Percentiles rank a stretch among this genome's conserved stretches.
These are phyloP conservation scores for Peltaster fructicola DNA, from an alignment of 2,329 filamentous ascomycete genomes.

Conservation along the genomic window DNA sequence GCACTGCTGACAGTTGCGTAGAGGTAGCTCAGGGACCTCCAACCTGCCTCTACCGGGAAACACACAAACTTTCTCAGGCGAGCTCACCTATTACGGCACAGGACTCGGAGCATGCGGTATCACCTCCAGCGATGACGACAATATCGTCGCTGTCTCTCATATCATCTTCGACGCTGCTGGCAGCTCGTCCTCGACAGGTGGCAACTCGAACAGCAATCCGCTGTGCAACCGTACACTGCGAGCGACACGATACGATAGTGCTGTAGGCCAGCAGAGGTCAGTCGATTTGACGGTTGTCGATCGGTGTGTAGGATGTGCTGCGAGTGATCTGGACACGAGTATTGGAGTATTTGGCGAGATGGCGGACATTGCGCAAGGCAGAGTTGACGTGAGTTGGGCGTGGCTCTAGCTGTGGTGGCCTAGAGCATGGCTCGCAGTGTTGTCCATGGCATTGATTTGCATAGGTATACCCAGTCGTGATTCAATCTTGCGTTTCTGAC, in stretches of 20 bases:
- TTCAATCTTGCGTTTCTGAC: too few species aligned
- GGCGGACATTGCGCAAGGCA: conserved; percentile 18
- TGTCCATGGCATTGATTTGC: too few species aligned
- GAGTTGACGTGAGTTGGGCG: conserved; percentile 17
- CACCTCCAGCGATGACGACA: conserved; percentile 34
- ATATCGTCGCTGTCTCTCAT: conserved; percentile 50
- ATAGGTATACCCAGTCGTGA: too few species aligned
- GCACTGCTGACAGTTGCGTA: not conserved
- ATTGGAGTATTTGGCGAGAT: conserved; percentile 30
- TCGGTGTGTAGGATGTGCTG: conserved; percentile 37
- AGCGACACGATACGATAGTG: conserved; percentile 32
- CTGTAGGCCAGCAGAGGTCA: conserved; percentile 29
- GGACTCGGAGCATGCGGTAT: conserved; percentile 53
- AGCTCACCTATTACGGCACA: conserved; percentile 52
- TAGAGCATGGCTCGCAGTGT: too few species aligned
- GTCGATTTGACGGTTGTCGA: conserved; percentile 51
- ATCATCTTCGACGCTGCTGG: conserved; percentile 45
- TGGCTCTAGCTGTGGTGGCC: too few species aligned
- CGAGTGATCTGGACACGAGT: conserved; percentile 33
- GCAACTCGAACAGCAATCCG: conserved; percentile 43
- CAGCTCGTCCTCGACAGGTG: conserved; percentile 17
- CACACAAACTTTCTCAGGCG: conserved; percentile 38
- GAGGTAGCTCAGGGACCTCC: conserved; percentile 7
- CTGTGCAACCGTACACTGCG: conserved; percentile 52
- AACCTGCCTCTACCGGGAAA: conserved; percentile 36